These are phyloP conservation scores for Kluyveromyces starmeri DNA, from an alignment of 805 yeast species.

Conservation along the genomic window DNA sequence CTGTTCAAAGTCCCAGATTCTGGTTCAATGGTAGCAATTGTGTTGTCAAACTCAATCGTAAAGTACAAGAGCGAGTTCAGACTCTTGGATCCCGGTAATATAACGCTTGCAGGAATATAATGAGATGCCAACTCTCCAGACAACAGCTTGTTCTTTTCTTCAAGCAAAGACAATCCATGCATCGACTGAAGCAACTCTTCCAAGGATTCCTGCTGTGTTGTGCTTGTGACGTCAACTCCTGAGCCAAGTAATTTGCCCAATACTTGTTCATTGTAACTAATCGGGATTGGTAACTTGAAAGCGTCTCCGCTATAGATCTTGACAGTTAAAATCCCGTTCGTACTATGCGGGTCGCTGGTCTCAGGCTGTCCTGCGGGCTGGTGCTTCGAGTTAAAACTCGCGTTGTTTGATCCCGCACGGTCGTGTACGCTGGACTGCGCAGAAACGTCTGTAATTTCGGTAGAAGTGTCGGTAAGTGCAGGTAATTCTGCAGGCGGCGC, in stretches of 20 bases:
- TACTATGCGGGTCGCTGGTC: slow-evolving; percentile 9
- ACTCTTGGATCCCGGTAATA: slow-evolving; percentile 45
- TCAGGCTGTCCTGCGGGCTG: not conserved
- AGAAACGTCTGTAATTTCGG: not conserved
- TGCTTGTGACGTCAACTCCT: slow-evolving; percentile 29
- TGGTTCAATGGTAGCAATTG: slow-evolving; percentile 82
- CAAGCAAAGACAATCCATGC: slow-evolving; percentile 25
- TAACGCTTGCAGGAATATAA: slow-evolving; percentile 44
- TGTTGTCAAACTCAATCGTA: slow-evolving; percentile 91
- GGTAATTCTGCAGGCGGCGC: not conserved
- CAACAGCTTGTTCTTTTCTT: slow-evolving; percentile 28
- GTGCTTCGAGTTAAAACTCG: not conserved
- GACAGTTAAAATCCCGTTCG: slow-evolving; percentile 62
- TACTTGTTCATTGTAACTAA: slow-evolving; percentile 55
- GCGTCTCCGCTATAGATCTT: slow-evolving; percentile 65
- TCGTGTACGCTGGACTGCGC: not conserved
- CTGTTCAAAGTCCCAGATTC: slow-evolving; percentile 67
- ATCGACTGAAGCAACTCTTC: slow-evolving; percentile 22
- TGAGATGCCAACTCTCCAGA: slow-evolving; percentile 26
- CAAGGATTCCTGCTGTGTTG: slow-evolving; percentile 14
- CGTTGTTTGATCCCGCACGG: not conserved
- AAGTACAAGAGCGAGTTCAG: slow-evolving; percentile 68
- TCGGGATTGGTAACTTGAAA: slow-evolving; percentile 60
- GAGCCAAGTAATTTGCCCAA: slow-evolving; percentile 58
- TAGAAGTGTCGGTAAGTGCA: not conserved